Percentiles rank a stretch among this genome's conserved stretches.
These are phyloP conservation scores for Tetrapisispora taiwanensis DNA, from an alignment of 805 yeast species.

Conservation along the genomic window DNA sequence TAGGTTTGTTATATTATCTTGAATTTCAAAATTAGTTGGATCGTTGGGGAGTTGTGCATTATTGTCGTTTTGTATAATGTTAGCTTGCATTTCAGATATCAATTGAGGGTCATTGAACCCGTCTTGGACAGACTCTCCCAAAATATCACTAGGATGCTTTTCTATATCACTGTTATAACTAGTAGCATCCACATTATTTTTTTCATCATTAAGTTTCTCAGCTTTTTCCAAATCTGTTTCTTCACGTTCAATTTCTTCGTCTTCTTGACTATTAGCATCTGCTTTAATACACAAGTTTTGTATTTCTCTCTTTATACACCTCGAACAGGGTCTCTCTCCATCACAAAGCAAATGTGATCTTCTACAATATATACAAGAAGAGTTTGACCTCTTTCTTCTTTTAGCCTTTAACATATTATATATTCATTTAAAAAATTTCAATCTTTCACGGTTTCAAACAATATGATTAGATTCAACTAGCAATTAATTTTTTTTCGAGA, in stretches of 20 bases:
- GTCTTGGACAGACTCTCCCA: too few relatives aligned
- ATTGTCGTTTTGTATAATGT: too few relatives aligned
- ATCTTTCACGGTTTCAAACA: too few relatives aligned
- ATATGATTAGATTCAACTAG: too few relatives aligned
- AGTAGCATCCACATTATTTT: too few relatives aligned
- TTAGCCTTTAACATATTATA: neutral
- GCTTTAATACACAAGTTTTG: constrained; percentile 82
- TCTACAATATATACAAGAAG: constrained; percentile 83
- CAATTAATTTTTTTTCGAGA: too few relatives aligned
- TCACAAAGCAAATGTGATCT: constrained; percentile 94
- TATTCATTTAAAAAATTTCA: neutral
- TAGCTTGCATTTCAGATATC: neutral
- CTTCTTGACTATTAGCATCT: neutral
- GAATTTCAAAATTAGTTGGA: neutral
- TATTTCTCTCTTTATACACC: constrained; percentile 80
- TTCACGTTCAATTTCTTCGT: too few relatives aligned
- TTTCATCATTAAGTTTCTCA: too few relatives aligned
- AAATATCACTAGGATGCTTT: too few relatives aligned
- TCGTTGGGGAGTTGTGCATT: neutral
- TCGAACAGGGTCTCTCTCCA: constrained; percentile 52
- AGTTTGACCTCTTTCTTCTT: neutral
- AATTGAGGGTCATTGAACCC: too few relatives aligned
- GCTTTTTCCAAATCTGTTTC: too few relatives aligned
- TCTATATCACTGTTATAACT: too few relatives aligned
- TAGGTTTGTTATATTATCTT: neutral